These are phyloP conservation scores for Lithospermum erythrorhizon DNA, from an alignment of 257 asterid genomes.

Conservation along the genomic window DNA sequence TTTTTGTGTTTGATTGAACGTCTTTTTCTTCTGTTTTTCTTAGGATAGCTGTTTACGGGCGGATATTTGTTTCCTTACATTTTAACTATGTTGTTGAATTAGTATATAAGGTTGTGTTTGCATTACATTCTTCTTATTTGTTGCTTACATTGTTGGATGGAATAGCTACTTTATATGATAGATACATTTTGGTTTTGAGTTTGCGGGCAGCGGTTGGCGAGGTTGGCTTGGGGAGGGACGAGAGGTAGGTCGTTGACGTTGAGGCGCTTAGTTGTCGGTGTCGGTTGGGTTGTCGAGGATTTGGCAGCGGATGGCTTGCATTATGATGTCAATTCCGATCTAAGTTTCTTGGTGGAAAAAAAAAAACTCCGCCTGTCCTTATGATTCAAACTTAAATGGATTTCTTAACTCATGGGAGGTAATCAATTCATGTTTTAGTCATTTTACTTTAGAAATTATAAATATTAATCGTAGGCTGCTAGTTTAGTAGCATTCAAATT, in stretches of 20 bases:
- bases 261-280: slow-evolving; percentile 61
- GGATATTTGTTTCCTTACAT: too few relatives aligned
- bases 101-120: not conserved
- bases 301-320: slow-evolving; percentile 85
- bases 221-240: too few relatives aligned
- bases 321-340: slow-evolving; percentile 64
- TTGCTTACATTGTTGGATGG: not conserved
- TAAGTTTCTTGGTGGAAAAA: slow-evolving; percentile 41
- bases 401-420: slow-evolving; percentile 74
- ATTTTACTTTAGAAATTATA: too few relatives aligned
- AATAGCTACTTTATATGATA: not conserved
- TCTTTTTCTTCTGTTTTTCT: too few relatives aligned
- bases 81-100: not conserved
- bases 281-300: slow-evolving; percentile 57
- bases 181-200: not conserved
- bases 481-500: too few relatives aligned
- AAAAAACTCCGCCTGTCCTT: slow-evolving; percentile 32
- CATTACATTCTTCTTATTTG: not conserved
- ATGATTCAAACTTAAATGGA: slow-evolving; percentile 58
- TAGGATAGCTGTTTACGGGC: too few relatives aligned
- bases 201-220: too few relatives aligned
- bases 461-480: too few relatives aligned
- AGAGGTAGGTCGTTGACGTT: slow-evolving; percentile 34
- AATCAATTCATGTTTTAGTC: slow-evolving; percentile 2
- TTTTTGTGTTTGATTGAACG: too few relatives aligned